phyloP scores from a whole-genome alignment of 2,329 filamentous ascomycete genomes.

The Xylaria arbuscula region DNA sequence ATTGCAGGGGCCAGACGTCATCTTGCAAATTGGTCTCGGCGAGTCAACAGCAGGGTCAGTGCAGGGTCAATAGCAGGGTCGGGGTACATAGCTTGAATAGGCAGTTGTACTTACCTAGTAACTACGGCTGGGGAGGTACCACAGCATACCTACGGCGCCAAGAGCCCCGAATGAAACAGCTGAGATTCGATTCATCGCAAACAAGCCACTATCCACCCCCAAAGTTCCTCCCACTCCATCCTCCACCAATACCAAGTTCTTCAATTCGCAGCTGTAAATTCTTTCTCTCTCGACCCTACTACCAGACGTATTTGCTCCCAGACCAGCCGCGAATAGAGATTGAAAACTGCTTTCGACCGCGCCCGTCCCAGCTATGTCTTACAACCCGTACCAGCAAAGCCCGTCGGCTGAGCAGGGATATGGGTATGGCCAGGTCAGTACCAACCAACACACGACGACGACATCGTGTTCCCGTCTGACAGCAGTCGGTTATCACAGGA shows the following conservation, averaged over 20 bases:
- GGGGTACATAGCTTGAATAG: too few species aligned
- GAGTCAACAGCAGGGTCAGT: too few species aligned
- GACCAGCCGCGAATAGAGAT: conserved; percentile 6
- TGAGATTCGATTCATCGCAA: conserved; percentile 21
- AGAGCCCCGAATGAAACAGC: conserved; percentile 17
- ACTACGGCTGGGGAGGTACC: conserved; percentile 6
- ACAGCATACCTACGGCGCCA: conserved; percentile 3
- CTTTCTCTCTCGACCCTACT: neutral
- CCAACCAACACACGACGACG: neutral
- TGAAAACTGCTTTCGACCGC: conserved; percentile 1
- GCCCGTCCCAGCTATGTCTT: conserved; percentile 62
- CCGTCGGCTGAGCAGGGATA: conserved; percentile 61
- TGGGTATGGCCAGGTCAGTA: conserved; percentile 58
- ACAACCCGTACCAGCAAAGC: conserved; percentile 72
- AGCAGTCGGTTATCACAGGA: conserved; percentile 41
- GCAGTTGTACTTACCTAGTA: too few species aligned
- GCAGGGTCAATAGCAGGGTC: neutral
- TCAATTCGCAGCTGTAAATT: neutral
- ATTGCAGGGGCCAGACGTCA: conserved; percentile 28
- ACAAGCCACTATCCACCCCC: conserved; percentile 20
- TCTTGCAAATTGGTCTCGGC: conserved; percentile 22
- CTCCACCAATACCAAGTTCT: neutral
- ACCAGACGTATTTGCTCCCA: neutral
- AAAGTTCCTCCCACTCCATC: conserved; percentile 13
- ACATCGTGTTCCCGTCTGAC: conserved; percentile 10